phyloP scores from a whole-genome alignment of 768 basidiomycete genomes.

The Suillus variegatus region DNA sequence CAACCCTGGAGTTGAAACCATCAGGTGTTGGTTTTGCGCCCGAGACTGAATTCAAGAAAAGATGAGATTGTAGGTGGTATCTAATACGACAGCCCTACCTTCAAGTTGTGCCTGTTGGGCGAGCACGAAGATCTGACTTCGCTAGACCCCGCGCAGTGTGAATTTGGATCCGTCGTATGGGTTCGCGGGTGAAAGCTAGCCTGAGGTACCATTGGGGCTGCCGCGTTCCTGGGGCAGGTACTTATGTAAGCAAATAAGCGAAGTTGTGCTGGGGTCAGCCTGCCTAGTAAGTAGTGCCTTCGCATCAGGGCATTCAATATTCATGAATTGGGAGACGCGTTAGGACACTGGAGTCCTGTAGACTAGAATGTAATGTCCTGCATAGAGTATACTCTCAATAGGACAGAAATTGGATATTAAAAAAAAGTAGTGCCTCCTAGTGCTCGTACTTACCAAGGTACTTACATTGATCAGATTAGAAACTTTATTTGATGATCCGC shows the following conservation, averaged over 20 bases:
- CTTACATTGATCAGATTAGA: background rate
- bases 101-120: background rate
- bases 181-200: background rate
- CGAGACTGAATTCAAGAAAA: background rate
- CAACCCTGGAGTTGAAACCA: background rate
- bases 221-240: background rate
- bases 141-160: background rate
- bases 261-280: too few relatives aligned
- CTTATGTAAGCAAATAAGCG: too few relatives aligned
- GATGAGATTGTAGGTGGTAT: background rate
- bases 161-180: background rate
- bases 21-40: background rate
- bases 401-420: too few relatives aligned
- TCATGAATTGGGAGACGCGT: too few relatives aligned
- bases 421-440: background rate
- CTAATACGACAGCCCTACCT: background rate
- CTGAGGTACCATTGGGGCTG: background rate
- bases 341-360: too few relatives aligned
- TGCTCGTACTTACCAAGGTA: background rate
- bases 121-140: background rate
- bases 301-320: too few relatives aligned
- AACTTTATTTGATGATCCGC: background rate
- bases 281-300: too few relatives aligned
- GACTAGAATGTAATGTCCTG: too few relatives aligned
- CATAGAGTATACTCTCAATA: too few relatives aligned